phyloP scores from a whole-genome alignment of 805 yeast genomes.

The Yamadazyma sp. region DNA sequence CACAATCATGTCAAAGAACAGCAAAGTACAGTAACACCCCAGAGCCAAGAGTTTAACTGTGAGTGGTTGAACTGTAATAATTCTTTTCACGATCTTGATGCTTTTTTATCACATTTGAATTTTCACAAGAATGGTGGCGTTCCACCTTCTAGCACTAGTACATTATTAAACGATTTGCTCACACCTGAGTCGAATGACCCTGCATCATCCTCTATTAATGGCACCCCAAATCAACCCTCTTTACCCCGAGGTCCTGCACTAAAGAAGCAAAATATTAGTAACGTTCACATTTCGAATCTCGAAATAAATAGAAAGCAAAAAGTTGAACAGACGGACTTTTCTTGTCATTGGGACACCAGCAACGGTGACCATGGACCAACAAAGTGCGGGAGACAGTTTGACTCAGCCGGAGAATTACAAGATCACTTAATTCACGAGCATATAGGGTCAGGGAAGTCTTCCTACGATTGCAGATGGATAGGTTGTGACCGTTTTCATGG shows the following conservation, averaged over 20 bases:
- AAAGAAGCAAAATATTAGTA: conserved; percentile 7
- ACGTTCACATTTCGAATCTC: conserved; percentile 33
- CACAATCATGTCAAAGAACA: conserved; percentile 51
- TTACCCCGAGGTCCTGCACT: too few relatives aligned
- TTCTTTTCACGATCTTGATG: conserved; percentile 49
- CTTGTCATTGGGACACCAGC: conserved; percentile 47
- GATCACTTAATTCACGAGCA: conserved; percentile 69
- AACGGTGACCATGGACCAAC: conserved; percentile 30
- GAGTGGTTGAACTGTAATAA: conserved; percentile 77
- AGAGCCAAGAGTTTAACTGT: conserved; percentile 46
- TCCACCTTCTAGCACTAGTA: background rate
- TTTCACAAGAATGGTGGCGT: conserved; percentile 23
- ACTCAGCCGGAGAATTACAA: conserved; percentile 60
- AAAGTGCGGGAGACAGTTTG: conserved; percentile 53
- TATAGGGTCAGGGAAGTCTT: conserved; percentile 68
- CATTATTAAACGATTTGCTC: conserved; percentile 1
- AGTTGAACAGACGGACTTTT: conserved; percentile 31
- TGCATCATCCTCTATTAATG: background rate
- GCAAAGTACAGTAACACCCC: background rate
- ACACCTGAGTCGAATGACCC: conserved; percentile 8
- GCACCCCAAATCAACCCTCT: too few relatives aligned
- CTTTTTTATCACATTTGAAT: conserved; percentile 55
- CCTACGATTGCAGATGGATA: conserved; percentile 74
- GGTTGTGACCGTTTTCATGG: conserved; percentile 65
- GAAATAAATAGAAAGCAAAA: conserved; percentile 6